Evolutionary conservation across 164 flowering plant species (phyloP).

Genomic region (Vitis labrusca): DNA sequence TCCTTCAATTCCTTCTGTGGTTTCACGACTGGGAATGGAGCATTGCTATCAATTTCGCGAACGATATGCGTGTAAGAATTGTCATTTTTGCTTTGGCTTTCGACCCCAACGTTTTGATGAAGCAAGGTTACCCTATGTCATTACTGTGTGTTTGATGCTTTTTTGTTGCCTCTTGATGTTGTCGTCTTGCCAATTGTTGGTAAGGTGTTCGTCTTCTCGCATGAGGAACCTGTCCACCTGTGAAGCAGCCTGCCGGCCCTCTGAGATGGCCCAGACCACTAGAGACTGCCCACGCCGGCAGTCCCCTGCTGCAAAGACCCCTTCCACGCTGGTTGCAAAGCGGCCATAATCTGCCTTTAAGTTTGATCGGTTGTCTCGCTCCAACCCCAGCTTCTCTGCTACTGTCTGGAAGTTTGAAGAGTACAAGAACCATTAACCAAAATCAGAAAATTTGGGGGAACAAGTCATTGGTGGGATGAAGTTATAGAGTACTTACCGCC

Average conservation of each 20-base stretch:
- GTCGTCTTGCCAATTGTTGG: conserved; percentile 13
- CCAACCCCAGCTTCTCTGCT: conserved; percentile 77
- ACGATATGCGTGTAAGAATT: too few relatives aligned
- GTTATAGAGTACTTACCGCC: conserved; percentile 49
- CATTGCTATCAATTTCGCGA: too few relatives aligned
- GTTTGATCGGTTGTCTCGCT: conserved; percentile 78
- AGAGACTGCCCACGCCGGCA: conserved; percentile 96
- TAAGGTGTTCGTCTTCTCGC: conserved; percentile 25
- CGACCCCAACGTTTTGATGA: too few relatives aligned
- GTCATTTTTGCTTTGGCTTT: too few relatives aligned
- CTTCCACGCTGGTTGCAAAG: conserved; percentile 77
- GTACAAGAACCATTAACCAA: not conserved
- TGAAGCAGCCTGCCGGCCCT: conserved; percentile 92
- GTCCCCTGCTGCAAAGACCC: conserved; percentile 97
- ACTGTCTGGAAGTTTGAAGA: conserved; percentile 50
- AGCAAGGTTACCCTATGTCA: conserved; percentile 23
- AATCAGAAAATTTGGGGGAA: not conserved
- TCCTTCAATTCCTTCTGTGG: too few relatives aligned
- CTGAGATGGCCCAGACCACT: conserved; percentile 97
- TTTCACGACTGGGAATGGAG: too few relatives aligned
- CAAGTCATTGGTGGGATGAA: not conserved
- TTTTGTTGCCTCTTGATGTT: conserved; percentile 26
- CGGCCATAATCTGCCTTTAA: conserved; percentile 93
- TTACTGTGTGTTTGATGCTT: conserved; percentile 45
- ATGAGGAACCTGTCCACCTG: conserved; percentile 76